Conservation (phyloP, 257 asterid genomes). For the Paraleonurus japonicus region DNA sequence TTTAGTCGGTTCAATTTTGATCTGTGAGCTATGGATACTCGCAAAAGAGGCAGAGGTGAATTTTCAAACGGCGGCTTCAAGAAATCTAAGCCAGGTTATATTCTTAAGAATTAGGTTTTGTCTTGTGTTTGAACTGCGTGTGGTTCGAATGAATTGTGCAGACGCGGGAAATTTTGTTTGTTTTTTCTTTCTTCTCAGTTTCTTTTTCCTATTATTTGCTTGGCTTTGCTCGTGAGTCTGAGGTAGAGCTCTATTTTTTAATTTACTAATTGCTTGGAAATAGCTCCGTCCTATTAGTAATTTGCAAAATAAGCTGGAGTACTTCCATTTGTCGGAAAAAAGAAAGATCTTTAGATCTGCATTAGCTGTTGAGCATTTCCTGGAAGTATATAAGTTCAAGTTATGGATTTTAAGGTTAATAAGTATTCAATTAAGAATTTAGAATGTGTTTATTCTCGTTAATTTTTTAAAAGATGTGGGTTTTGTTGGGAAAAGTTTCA, state of each 20-base stretch:
- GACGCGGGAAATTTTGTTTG: neutral
- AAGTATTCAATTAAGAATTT: neutral
- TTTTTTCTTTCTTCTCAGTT: neutral
- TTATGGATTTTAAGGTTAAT: neutral
- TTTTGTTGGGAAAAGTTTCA: neutral
- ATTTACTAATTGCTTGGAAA: neutral
- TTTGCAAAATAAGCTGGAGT: neutral
- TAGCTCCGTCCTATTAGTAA: neutral
- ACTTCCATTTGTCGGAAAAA: neutral
- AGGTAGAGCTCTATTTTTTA: neutral
- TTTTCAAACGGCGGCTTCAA: slow-evolving; percentile 61
- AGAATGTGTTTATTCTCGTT: neutral
- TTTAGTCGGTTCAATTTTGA: slow-evolving; percentile 22
- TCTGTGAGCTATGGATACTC: slow-evolving; percentile 47
- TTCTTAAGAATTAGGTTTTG: neutral
- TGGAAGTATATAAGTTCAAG: neutral
- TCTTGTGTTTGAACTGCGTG: slow-evolving; percentile 12
- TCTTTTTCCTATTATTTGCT: neutral
- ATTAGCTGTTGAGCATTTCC: neutral
- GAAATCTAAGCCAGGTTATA: slow-evolving; percentile 67
- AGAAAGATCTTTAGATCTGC: slow-evolving; percentile 17
- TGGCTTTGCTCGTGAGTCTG: slow-evolving; percentile 17
- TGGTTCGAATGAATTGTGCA: neutral
- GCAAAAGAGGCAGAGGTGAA: slow-evolving; percentile 51
- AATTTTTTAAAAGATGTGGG: neutral